phyloP scores from a whole-genome alignment of 2,329 filamentous ascomycete species.

The Aspergillus melleus region DNA sequence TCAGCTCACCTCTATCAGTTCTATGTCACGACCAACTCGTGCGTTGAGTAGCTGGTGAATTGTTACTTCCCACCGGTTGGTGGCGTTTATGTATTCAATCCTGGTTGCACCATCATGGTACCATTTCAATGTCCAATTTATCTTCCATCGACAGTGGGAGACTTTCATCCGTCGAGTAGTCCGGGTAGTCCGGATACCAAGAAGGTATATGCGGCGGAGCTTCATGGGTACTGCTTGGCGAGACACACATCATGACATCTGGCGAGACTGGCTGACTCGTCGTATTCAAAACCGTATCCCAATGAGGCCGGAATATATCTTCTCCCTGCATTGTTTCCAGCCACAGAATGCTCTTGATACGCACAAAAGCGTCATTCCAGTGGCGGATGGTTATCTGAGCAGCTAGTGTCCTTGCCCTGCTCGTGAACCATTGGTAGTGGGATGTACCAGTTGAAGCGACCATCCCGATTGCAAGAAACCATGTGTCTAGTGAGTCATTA shows the following conservation, averaged over 20 bases:
- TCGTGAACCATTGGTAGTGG: slow-evolving; percentile 20
- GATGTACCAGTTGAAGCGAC: slow-evolving; percentile 25
- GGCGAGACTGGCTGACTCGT: neutral
- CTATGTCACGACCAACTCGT: too few relatives aligned
- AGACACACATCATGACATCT: neutral
- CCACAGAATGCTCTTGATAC: slow-evolving; percentile 23
- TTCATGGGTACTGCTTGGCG: neutral
- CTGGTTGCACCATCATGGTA: neutral
- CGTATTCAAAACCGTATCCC: slow-evolving; percentile 16
- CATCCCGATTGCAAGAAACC: slow-evolving; percentile 47
- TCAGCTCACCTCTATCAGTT: too few relatives aligned
- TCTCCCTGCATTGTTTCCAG: slow-evolving; percentile 17
- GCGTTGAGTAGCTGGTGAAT: too few relatives aligned
- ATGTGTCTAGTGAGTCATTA: slow-evolving; percentile 37
- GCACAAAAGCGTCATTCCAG: slow-evolving; percentile 12
- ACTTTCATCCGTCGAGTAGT: neutral
- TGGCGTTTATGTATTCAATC: too few relatives aligned
- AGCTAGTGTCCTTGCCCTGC: slow-evolving; percentile 10
- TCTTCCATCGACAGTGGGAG: neutral
- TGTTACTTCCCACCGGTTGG: too few relatives aligned
- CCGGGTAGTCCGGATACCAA: neutral
- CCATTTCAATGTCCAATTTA: neutral
- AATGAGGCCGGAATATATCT: slow-evolving; percentile 19
- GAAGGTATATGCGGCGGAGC: neutral
- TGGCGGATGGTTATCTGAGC: slow-evolving; percentile 11